Base-by-base conservation (phyloP, 345 rosid genomes). In the Passiflora organensis region DNA sequence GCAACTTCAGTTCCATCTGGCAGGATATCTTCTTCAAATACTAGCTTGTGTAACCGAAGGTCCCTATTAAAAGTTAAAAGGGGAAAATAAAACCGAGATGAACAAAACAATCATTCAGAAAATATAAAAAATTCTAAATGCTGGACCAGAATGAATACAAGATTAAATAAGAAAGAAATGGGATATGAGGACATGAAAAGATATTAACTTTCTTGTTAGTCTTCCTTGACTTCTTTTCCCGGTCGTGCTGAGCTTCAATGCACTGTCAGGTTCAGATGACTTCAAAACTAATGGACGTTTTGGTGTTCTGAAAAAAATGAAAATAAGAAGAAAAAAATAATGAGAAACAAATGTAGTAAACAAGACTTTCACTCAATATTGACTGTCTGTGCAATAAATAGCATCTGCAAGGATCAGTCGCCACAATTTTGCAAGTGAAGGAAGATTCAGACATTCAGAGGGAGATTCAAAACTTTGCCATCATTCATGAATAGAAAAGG, bases 1-100 rank as follows among this genome's bases (percentile, higher is more conserved):
- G 81, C 90, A 39, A 91, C 80, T 79, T 91, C 96, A 19, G 96
- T 71, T 73, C 98, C 98, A 71, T 91, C 95, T 20, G 83, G 86
- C 71, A 91, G 75, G 46, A 81, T 68, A 66, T 82, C 83, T 65
- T 80, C 91, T 75, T 88, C 96, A 63, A 91, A 91, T 36, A 86
- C 96, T 65, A 84, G 66, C 63, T 81, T 91, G 64, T 91, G 98
- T 78, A 84, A 67, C 65, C 95, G 79, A 70, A 79, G 53, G 73
- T 91, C 98, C 83, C 96, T 91, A 53, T 51, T 23, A 65, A 60
- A 63, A 66, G n/a, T 16, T 18, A 41, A 59, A 39, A 47, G 36
- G 44, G 37, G 65, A 38, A 48, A 32, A 51, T 15, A 64, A 48
- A 25, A 59, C 48, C 23, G 28, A 50, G 43, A 13, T 8, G 38